Evolutionary conservation across 1,284 basidiomycete species (phyloP).

Genomic region (Heliocybe sulcata): DNA sequence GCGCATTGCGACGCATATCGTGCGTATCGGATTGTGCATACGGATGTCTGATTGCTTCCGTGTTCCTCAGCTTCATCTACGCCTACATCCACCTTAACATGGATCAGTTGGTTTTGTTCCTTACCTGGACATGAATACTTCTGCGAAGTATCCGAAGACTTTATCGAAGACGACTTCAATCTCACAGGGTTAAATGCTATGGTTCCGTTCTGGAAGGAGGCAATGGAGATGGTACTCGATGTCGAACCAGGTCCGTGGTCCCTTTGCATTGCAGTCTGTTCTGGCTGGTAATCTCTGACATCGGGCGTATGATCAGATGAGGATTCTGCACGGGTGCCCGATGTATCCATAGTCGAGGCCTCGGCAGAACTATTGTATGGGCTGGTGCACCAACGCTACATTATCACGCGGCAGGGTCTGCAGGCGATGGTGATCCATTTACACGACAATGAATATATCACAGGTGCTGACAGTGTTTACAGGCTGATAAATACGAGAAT

Average conservation of each 20-base stretch:
- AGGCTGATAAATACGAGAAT: conserved; percentile 40
- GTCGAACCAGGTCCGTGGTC: conserved; percentile 86
- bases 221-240: conserved; percentile 99
- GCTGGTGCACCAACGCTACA: conserved; percentile 95
- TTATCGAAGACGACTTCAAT: conserved; percentile 99
- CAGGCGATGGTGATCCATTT: conserved; percentile 82
- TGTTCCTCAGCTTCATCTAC: conserved; percentile 65
- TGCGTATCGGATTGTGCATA: neutral
- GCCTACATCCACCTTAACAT: conserved; percentile 83
- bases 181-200: conserved; percentile 91
- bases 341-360: conserved; percentile 97
- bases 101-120: conserved; percentile 99
- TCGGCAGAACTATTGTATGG: conserved; percentile 98
- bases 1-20: conserved; percentile 1
- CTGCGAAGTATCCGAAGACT: conserved; percentile 95
- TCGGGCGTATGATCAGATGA: conserved; percentile 51
- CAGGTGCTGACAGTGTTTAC: neutral
- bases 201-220: conserved; percentile 99
- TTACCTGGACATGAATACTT: conserved; percentile 99
- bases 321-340: conserved; percentile 85
- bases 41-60: neutral
- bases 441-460: conserved; percentile 10
- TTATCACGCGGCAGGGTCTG: conserved; percentile 89
- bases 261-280: conserved; percentile 9
- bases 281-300: neutral